Evolutionary conservation across 257 asterid genomes (phyloP), one percentile per base, ranked within the genome.

Genomic region (Fraxinus cuspidata): DNA sequence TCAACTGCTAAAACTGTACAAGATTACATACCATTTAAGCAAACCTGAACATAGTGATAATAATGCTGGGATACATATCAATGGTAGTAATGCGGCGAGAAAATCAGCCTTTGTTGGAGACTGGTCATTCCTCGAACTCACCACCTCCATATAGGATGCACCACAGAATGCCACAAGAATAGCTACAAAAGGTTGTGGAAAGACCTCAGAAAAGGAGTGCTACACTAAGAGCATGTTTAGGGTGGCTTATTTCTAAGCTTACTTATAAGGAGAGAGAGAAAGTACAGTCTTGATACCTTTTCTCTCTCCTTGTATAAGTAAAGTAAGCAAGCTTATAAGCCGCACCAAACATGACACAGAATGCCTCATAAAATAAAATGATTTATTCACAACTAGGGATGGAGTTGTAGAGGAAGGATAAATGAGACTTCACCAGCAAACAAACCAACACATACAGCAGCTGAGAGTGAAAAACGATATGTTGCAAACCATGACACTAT

Each of bases 401-500:
- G 69, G 80, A 79, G 64, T 16, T 31, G 60, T 11, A 51, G 78
- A 44, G 71, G 71, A 32, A 71, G 63, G 32, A 71, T 25, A 76
- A 70, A 69, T 16, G 74, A 83, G 70, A 70, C 58, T 73, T 84
- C 74, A 96, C 99, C 97, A 85, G 97, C 90, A 86, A 96, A 96
- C 84, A 87, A 76, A 72, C 97, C 99, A 81, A 92, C 78, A 81
- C 95, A 93, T 47, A 84, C 82, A 80, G 97, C 98, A 85, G 99
- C 92, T 18, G 99, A 96, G 75, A 92, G 86, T 74, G 98, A 90
- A 82, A 96, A 96, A n/a, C 97, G 94, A 63, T 96, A 96, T 4
- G 98, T 96, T 68, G 97, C 93, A 81, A 96, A 96, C 99, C 99
- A 96, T 44, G 99, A 96, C 71, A 89, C 91, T 71, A 96, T 89